Evolutionary conservation across 768 basidiomycete genomes (phyloP).

Genomic region (Pleurotus tuoliensis): DNA sequence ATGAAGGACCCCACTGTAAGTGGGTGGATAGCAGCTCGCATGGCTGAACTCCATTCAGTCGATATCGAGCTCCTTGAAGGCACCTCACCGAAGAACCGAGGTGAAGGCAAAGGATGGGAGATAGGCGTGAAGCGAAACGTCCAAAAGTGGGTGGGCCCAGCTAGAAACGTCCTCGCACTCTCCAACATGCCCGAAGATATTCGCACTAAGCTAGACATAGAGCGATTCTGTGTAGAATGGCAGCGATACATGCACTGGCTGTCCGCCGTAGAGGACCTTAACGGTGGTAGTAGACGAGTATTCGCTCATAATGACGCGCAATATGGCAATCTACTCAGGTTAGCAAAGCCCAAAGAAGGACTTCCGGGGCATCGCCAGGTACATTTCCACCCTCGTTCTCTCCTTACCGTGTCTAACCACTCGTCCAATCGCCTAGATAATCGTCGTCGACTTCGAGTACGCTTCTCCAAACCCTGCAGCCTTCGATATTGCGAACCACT

Average conservation of each 20-base stretch:
- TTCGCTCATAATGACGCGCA: slow-evolving; percentile 95
- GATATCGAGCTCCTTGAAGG: slow-evolving; percentile 69
- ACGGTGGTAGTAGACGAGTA: slow-evolving; percentile 62
- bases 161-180: slow-evolving; percentile 70
- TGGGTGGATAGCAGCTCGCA: slow-evolving; percentile 86
- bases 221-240: slow-evolving; percentile 62
- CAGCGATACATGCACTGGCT: slow-evolving; percentile 69
- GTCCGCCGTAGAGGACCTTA: slow-evolving; percentile 49
- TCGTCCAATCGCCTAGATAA: slow-evolving; percentile 49
- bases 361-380: slow-evolving; percentile 77
- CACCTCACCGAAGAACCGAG: slow-evolving; percentile 28
- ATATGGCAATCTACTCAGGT: slow-evolving; percentile 85
- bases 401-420: not conserved
- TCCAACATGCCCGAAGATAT: slow-evolving; percentile 42
- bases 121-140: slow-evolving; percentile 66
- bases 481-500: slow-evolving; percentile 96
- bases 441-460: slow-evolving; percentile 98
- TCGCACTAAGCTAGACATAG: slow-evolving; percentile 58
- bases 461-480: slow-evolving; percentile 89
- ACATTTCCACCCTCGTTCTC: slow-evolving; percentile 14
- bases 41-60: slow-evolving; percentile 95
- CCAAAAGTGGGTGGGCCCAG: slow-evolving; percentile 64
- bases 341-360: slow-evolving; percentile 54
- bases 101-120: slow-evolving; percentile 48
- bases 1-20: slow-evolving; percentile 74